These are phyloP conservation scores for Thyridium curvatum DNA, from an alignment of 2,329 filamentous ascomycete genomes.

Conservation along the genomic window DNA sequence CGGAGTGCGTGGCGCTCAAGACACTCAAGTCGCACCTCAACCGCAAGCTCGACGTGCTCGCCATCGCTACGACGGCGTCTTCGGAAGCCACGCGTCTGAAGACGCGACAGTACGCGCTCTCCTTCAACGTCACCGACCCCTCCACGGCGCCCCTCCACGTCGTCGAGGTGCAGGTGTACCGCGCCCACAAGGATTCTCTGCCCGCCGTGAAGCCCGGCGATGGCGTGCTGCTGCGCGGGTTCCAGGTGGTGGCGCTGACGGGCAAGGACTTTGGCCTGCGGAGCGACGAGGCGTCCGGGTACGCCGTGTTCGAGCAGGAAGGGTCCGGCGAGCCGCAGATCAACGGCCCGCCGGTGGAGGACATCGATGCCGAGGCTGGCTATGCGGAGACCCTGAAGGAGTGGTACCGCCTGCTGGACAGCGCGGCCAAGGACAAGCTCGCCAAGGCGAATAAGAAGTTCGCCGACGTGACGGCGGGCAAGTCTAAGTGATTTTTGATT, in stretches of 20 bases:
- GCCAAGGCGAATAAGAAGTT: conserved; percentile 38
- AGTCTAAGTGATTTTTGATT: neutral
- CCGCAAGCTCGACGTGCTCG: conserved; percentile 47
- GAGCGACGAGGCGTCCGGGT: conserved; percentile 49
- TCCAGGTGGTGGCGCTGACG: conserved; percentile 47
- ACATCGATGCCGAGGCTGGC: conserved; percentile 39
- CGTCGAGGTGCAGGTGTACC: conserved; percentile 50
- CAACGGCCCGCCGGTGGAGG: conserved; percentile 54
- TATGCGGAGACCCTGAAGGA: conserved; percentile 41
- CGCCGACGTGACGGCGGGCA: conserved; percentile 6
- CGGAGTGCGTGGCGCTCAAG: conserved; percentile 47
- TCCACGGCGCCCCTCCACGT: conserved; percentile 43
- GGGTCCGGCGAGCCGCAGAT: conserved; percentile 37
- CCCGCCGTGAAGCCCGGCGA: conserved; percentile 51
- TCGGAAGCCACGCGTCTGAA: conserved; percentile 44
- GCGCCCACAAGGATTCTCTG: conserved; percentile 50
- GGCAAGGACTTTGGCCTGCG: conserved; percentile 49
- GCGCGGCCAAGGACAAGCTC: conserved; percentile 37
- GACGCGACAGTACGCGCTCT: conserved; percentile 51
- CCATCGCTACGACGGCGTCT: conserved; percentile 38
- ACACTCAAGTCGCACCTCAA: conserved; percentile 42
- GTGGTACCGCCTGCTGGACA: conserved; percentile 44
- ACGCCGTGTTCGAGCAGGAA: conserved; percentile 52
- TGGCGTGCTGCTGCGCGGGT: conserved; percentile 49
- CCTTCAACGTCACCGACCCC: conserved; percentile 51